These are phyloP conservation scores for Glomus cerebriforme DNA, from an alignment of 192 early-diverging fungal species.

Conservation along the genomic window DNA sequence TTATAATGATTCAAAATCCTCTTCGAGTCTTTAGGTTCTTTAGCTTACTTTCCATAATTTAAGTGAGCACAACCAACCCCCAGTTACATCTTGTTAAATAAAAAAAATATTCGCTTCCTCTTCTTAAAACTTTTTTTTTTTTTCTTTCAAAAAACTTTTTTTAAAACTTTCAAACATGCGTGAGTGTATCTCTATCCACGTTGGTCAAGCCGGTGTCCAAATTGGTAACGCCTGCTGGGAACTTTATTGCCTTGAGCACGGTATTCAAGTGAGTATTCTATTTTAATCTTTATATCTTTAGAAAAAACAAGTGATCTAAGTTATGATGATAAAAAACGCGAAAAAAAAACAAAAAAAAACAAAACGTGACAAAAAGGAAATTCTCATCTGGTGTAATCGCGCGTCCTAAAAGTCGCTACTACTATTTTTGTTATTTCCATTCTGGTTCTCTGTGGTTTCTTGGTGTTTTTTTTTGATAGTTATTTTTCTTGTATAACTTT, in stretches of 20 bases:
- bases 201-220: conserved; percentile 98
- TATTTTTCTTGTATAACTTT: no score
- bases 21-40: conserved; percentile 27
- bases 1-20: neutral
- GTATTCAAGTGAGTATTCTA: conserved; percentile 62
- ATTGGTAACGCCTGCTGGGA: conserved; percentile 99
- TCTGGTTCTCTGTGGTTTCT: no score
- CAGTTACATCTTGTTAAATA: neutral
- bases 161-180: conserved; percentile 54
- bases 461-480: no score
- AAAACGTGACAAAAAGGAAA: no score
- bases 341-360: no score
- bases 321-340: neutral
- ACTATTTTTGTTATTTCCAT: no score
- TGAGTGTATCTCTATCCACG: conserved; percentile 78
- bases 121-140: conserved; percentile 16
- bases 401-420: no score
- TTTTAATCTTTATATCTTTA: neutral
- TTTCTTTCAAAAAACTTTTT: neutral
- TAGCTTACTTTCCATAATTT: conserved; percentile 34
- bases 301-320: neutral
- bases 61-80: conserved; percentile 34
- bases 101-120: conserved; percentile 12
- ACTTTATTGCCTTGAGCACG: conserved; percentile 95
- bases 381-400: no score